A percentile compares a stretch with the other conserved stretches of the same genome.
Conservation (phyloP, 1,284 basidiomycete genomes). For the Naganishia cerealis region DNA sequence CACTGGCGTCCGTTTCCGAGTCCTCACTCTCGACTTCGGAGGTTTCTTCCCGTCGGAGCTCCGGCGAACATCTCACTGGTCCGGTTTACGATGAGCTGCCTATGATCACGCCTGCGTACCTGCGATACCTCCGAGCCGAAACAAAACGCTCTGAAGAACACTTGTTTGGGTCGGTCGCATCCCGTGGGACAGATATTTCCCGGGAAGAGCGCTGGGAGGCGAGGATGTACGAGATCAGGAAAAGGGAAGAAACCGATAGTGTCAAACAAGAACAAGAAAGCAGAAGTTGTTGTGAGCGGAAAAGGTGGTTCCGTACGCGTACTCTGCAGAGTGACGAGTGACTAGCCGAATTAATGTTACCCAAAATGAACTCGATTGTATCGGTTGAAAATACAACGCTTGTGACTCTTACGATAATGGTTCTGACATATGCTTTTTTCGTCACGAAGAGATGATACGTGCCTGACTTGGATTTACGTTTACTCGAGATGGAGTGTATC, state of each 20-base stretch:
- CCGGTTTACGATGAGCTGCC: constrained; percentile 14
- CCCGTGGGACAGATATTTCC: constrained; percentile 12
- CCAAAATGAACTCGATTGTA: constrained; percentile 19
- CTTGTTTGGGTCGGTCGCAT: constrained; percentile 21
- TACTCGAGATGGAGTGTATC: constrained; percentile 20
- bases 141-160: constrained; percentile 18
- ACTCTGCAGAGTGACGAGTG: not conserved
- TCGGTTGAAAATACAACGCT: constrained; percentile 28
- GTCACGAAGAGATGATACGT: not conserved
- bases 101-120: constrained; percentile 16
- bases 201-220: constrained; percentile 23
- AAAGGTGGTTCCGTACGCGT: not conserved
- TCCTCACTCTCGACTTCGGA: not conserved
- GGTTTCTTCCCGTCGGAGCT: not conserved
- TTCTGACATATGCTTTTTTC: not conserved
- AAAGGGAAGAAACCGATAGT: not conserved
- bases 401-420: not conserved
- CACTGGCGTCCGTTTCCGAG: not conserved
- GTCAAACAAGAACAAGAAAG: not conserved
- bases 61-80: not conserved
- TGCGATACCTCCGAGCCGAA: constrained; percentile 18
- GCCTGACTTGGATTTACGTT: constrained; percentile 1
- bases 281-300: not conserved
- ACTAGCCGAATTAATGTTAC: not conserved
- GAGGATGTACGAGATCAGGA: constrained; percentile 17